Evolutionary conservation across 257 asterid species (phyloP).

Genomic region (Coffea canephora): DNA sequence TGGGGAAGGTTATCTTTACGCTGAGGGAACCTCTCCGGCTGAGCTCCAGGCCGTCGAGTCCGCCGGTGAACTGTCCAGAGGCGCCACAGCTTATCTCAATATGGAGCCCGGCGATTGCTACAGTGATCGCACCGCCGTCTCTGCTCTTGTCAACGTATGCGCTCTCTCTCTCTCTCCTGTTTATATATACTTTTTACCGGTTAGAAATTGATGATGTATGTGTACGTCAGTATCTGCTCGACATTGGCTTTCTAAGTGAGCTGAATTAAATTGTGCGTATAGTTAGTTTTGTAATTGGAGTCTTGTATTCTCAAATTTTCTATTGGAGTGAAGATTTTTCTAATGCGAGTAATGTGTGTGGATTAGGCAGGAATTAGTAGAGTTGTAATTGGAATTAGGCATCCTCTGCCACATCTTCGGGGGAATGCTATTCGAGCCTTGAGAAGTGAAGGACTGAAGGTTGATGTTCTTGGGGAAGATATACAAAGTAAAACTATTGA

Average conservation of each 20-base stretch:
- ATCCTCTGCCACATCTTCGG: constrained; percentile 88
- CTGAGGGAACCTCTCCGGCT: constrained; percentile 84
- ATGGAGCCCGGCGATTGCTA: constrained; percentile 88
- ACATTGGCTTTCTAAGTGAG: not conserved
- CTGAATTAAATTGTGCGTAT: not conserved
- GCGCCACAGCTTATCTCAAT: constrained; percentile 91
- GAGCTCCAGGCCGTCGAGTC: constrained; percentile 83
- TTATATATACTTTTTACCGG: not conserved
- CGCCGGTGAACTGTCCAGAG: constrained; percentile 62
- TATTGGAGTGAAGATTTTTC: constrained; percentile 12
- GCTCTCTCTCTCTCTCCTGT: not conserved
- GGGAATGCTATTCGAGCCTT: constrained; percentile 83
- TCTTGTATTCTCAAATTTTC: constrained; percentile 11
- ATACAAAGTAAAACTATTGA: constrained; percentile 64
- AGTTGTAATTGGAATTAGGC: constrained; percentile 92
- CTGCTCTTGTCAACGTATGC: constrained; percentile 69
- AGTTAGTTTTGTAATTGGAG: not conserved
- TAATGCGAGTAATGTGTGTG: constrained; percentile 24
- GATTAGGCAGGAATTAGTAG: constrained; percentile 83
- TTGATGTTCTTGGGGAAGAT: constrained; percentile 91
- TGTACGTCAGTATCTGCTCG: not conserved
- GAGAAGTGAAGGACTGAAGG: constrained; percentile 75
- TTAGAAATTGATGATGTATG: not conserved
- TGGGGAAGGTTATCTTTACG: constrained; percentile 88
- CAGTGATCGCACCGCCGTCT: constrained; percentile 56